Evolutionary conservation across 2,329 filamentous ascomycete species (phyloP).

Genomic region (Penicillium concentricum): DNA sequence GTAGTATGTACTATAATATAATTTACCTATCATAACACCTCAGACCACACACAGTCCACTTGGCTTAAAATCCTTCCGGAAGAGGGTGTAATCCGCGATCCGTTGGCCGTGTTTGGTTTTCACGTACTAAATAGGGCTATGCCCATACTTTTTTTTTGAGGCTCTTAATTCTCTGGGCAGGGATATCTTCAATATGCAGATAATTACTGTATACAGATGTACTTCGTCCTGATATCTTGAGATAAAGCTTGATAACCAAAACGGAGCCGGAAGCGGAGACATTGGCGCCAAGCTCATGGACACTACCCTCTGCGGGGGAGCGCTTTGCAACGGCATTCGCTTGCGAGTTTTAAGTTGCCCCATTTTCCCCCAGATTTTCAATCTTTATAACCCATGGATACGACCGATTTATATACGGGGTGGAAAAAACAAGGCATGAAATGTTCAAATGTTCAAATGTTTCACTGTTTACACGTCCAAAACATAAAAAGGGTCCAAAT

Average conservation of each 20-base stretch:
- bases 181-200: background rate
- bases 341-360: background rate
- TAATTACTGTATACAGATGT: background rate
- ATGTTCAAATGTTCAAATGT: no score
- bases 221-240: background rate
- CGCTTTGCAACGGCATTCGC: background rate
- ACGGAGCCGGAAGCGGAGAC: background rate
- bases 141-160: background rate
- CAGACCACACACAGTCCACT: background rate
- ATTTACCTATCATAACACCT: background rate
- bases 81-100: background rate
- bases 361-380: background rate
- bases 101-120: background rate
- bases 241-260: constrained; percentile 1
- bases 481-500: background rate
- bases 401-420: no score
- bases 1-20: background rate
- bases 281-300: constrained; percentile 1
- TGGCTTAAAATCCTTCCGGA: background rate
- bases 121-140: background rate
- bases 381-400: background rate
- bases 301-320: background rate
- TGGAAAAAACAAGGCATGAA: no score
- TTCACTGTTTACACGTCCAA: no score
- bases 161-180: background rate